These are phyloP conservation scores for sweet orange (Citrus sinensis) DNA, from an alignment of 345 rosid genomes.

Conservation along the genomic window DVS_A1.0 CM039163.1:7916501-7917000, in stretches of 20 bases:
- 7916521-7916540: neutral
- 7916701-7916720: neutral
- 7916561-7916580: neutral
- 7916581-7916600: neutral
- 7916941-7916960: neutral
- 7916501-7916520: neutral
- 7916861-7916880: slow-evolving; percentile 95
- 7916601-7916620: neutral
- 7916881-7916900: slow-evolving; percentile 78
- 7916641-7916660: neutral
- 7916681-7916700: neutral
- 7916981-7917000: slow-evolving; percentile 96
- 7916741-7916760: neutral
- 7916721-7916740: neutral
- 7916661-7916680: neutral
- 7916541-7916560: neutral
- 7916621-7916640: neutral
- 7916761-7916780: neutral
- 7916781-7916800: slow-evolving; percentile 90
- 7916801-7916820: slow-evolving; percentile 95
- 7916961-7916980: too few relatives aligned
- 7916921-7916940: neutral
- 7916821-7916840: slow-evolving; percentile 86
- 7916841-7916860: slow-evolving; percentile 87
- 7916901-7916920: neutral